Evolutionary conservation across 2,329 filamentous ascomycete species (phyloP).

Genomic region (Aspergillus clavatus): DNA sequence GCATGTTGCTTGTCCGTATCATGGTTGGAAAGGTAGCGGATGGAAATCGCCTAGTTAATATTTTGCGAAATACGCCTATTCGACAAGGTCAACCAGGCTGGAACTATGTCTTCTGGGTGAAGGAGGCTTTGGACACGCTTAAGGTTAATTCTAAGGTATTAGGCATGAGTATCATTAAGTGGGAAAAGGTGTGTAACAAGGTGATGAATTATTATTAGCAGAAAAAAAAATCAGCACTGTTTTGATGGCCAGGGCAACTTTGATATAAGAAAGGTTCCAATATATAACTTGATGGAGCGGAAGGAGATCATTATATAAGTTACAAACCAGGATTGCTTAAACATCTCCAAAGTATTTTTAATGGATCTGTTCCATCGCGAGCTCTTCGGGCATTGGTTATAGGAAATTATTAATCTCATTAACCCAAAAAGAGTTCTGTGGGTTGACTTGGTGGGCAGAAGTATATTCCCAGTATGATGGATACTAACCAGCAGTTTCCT

Average conservation of each 20-base stretch:
- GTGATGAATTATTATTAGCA: conserved; percentile 38
- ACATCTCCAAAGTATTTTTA: conserved; percentile 35
- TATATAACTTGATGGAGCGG: conserved; percentile 34
- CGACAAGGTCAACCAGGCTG: conserved; percentile 30
- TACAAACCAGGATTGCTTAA: conserved; percentile 7
- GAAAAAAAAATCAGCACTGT: conserved; percentile 39
- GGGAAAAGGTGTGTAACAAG: conserved; percentile 32
- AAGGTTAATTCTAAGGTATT: conserved; percentile 27
- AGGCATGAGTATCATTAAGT: conserved; percentile 30
- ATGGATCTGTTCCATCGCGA: conserved; percentile 39
- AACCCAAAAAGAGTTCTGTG: conserved; percentile 35
- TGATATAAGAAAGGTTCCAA: conserved; percentile 29
- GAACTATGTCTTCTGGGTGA: conserved; percentile 44
- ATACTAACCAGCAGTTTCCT: conserved; percentile 31
- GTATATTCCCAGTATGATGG: conserved; percentile 33
- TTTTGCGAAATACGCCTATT: conserved; percentile 30
- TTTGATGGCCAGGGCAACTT: conserved; percentile 37
- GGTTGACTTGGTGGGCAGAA: conserved; percentile 39
- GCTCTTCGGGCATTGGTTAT: conserved; percentile 32
- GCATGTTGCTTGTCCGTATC: conserved; percentile 29
- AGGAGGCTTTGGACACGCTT: conserved; percentile 36
- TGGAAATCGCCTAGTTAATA: conserved; percentile 20
- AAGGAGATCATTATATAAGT: conserved; percentile 18
- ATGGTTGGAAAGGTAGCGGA: conserved; percentile 33
- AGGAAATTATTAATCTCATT: conserved; percentile 41